Percentiles rank a stretch among this genome's conserved stretches.
Evolutionary conservation across 805 yeast genomes (phyloP).

Genomic region (Alloascoidea hylecoeti): DNA sequence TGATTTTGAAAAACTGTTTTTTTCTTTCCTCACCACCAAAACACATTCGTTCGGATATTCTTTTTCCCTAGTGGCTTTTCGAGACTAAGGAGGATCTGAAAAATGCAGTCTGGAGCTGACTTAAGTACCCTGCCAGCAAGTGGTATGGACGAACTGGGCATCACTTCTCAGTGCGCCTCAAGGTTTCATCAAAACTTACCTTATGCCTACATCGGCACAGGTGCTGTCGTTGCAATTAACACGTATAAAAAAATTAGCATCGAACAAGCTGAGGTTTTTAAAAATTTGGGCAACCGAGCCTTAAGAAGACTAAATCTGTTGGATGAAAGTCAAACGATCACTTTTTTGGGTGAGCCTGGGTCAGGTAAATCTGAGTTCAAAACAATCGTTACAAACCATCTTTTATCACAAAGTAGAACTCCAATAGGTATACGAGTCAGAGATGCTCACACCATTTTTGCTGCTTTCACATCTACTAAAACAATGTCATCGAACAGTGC

Average conservation of each 20-base stretch:
- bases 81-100: no score
- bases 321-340: conserved; percentile 20
- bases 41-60: no score
- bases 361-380: conserved; percentile 24
- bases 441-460: conserved; percentile 18
- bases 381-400: conserved; percentile 4
- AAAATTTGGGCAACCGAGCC: conserved; percentile 21
- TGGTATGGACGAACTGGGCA: conserved; percentile 20
- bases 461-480: conserved; percentile 24
- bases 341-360: conserved; percentile 25
- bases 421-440: conserved; percentile 12
- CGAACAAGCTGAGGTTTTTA: conserved; percentile 16
- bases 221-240: conserved; percentile 22
- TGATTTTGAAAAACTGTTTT: no score
- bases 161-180: conserved; percentile 26
- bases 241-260: conserved; percentile 17
- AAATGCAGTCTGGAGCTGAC: not conserved
- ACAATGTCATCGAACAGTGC: conserved; percentile 18
- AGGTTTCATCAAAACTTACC: conserved; percentile 26
- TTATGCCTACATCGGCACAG: conserved; percentile 20
- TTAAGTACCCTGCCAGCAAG: conserved; percentile 5
- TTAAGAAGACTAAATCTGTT: conserved; percentile 20
- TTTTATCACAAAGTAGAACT: not conserved
- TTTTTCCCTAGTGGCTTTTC: no score
- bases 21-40: no score